A percentile compares a stretch with the other conserved stretches of the same genome.
These are phyloP conservation scores for Nemania sp. DNA, from an alignment of 2,329 filamentous ascomycete species.

Conservation along the genomic window DNA sequence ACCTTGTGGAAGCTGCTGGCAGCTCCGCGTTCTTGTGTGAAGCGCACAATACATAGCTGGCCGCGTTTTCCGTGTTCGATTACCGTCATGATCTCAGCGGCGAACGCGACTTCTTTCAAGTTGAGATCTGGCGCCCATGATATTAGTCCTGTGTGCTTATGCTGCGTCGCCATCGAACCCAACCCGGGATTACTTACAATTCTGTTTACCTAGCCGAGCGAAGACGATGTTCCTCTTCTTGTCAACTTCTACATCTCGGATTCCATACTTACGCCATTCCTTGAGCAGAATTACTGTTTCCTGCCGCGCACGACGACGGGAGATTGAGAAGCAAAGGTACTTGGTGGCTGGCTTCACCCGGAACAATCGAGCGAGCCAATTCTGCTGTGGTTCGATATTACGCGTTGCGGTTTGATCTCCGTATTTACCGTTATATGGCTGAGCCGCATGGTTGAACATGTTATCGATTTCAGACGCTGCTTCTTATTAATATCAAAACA, in stretches of 20 bases:
- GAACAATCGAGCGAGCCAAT: slow-evolving; percentile 90
- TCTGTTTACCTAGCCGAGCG: slow-evolving; percentile 79
- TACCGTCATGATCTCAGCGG: slow-evolving; percentile 87
- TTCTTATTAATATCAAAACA: slow-evolving; percentile 30
- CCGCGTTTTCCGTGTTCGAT: slow-evolving; percentile 85
- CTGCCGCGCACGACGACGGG: slow-evolving; percentile 78
- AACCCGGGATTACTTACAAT: slow-evolving; percentile 72
- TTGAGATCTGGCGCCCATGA: slow-evolving; percentile 70
- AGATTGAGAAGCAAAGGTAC: slow-evolving; percentile 79
- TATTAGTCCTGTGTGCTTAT: slow-evolving; percentile 26
- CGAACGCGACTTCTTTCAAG: slow-evolving; percentile 89
- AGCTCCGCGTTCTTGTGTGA: slow-evolving; percentile 92
- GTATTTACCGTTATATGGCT: slow-evolving; percentile 40
- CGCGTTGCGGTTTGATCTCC: slow-evolving; percentile 51
- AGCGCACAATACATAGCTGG: slow-evolving; percentile 82
- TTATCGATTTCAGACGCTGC: slow-evolving; percentile 52
- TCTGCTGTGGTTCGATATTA: slow-evolving; percentile 77
- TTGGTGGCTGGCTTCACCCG: slow-evolving; percentile 85
- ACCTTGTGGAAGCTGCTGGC: slow-evolving; percentile 89
- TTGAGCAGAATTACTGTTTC: slow-evolving; percentile 80
- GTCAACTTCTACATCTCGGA: slow-evolving; percentile 82
- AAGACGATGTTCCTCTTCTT: slow-evolving; percentile 83
- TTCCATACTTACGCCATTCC: slow-evolving; percentile 86
- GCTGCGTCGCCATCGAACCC: neutral
- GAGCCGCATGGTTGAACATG: slow-evolving; percentile 40